A percentile compares a stretch with the other conserved stretches of the same genome.
Conservation (phyloP, 2,329 filamentous ascomycete genomes). For the Ilyonectria robusta region DNA sequence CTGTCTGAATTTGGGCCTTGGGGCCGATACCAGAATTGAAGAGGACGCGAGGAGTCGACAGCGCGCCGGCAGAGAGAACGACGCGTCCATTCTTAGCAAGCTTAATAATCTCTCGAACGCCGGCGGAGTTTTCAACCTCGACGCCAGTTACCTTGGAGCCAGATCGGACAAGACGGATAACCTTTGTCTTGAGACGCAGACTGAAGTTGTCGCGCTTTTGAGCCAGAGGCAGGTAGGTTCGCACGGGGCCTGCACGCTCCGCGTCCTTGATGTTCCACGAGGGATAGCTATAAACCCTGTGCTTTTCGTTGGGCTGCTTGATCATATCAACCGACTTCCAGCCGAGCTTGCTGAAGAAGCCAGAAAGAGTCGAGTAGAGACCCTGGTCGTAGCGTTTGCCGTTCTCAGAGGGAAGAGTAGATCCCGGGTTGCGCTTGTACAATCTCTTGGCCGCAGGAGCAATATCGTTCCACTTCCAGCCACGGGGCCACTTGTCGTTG, state of each 20-base stretch:
- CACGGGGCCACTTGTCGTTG: constrained; percentile 78
- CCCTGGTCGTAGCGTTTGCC: constrained; percentile 76
- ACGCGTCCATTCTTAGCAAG: constrained; percentile 74
- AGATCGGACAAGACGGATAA: constrained; percentile 73
- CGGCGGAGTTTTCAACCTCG: constrained; percentile 69
- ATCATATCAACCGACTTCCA: constrained; percentile 76
- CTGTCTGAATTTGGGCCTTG: constrained; percentile 68
- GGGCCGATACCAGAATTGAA: constrained; percentile 74
- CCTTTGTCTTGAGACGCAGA: constrained; percentile 74
- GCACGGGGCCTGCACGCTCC: constrained; percentile 78
- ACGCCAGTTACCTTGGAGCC: constrained; percentile 75
- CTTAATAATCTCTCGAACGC: constrained; percentile 69
- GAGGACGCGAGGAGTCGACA: constrained; percentile 77
- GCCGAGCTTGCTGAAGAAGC: constrained; percentile 71
- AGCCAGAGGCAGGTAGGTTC: constrained; percentile 77
- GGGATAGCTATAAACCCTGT: constrained; percentile 74
- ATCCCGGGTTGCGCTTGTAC: constrained; percentile 67
- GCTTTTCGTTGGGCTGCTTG: constrained; percentile 72
- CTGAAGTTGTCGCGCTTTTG: constrained; percentile 73
- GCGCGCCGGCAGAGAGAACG: constrained; percentile 76
- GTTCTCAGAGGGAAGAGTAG: constrained; percentile 74
- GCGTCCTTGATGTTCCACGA: constrained; percentile 77
- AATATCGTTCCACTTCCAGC: constrained; percentile 75
- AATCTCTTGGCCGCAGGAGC: constrained; percentile 70
- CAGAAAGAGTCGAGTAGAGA: constrained; percentile 73